These are phyloP conservation scores for Torulaspora quercuum DNA, from an alignment of 805 yeast species.

Conservation along the genomic window DNA sequence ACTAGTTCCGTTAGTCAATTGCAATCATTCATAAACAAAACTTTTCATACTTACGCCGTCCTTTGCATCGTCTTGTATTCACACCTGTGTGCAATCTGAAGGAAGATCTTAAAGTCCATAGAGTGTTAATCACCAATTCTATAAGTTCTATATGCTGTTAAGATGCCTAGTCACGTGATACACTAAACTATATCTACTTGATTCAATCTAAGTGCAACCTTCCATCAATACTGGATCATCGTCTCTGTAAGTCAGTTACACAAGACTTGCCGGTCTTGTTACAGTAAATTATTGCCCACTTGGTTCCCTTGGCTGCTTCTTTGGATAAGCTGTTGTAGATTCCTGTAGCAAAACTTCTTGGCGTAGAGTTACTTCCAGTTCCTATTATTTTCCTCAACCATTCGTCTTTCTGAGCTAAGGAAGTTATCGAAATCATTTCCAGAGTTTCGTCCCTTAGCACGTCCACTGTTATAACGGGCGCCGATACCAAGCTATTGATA, in stretches of 20 bases:
- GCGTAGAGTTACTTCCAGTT: slow-evolving; percentile 72
- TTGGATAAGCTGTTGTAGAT: slow-evolving; percentile 69
- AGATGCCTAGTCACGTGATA: too few relatives aligned
- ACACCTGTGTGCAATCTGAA: not conserved
- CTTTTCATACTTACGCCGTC: slow-evolving; percentile 20
- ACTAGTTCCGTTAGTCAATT: slow-evolving; percentile 17
- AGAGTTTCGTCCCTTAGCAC: slow-evolving; percentile 74
- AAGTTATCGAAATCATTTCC: slow-evolving; percentile 75
- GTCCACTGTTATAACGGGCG: slow-evolving; percentile 79
- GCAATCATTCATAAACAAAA: not conserved
- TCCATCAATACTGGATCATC: slow-evolving; percentile 14
- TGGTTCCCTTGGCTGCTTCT: slow-evolving; percentile 67
- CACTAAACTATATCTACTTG: too few relatives aligned
- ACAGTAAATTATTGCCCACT: slow-evolving; percentile 74
- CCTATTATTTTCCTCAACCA: slow-evolving; percentile 70
- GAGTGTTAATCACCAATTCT: too few relatives aligned
- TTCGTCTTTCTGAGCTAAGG: slow-evolving; percentile 74
- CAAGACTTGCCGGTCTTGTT: slow-evolving; percentile 72
- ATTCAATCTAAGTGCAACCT: too few relatives aligned
- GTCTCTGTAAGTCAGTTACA: slow-evolving; percentile 63
- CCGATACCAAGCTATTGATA: slow-evolving; percentile 51
- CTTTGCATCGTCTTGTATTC: slow-evolving; percentile 10
- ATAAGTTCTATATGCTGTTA: too few relatives aligned
- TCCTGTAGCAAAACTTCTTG: slow-evolving; percentile 73
- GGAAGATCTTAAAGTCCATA: not conserved